phyloP scores from a whole-genome alignment of 2,329 filamentous ascomycete species.

The Calycina herbarum region DNA sequence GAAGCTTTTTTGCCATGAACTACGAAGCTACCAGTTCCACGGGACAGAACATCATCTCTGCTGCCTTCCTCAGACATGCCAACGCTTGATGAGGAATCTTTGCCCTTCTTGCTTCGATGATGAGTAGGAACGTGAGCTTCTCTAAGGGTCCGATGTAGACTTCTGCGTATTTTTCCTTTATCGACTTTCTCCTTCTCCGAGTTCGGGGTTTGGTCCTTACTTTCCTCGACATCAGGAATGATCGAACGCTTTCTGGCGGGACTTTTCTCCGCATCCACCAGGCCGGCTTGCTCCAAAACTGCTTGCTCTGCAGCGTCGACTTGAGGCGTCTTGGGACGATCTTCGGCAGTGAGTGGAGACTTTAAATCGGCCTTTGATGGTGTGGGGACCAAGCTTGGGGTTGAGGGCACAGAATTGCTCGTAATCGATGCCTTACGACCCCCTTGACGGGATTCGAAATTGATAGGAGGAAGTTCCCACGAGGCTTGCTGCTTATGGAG shows the following conservation, averaged over 20 bases:
- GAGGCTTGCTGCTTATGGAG: conserved; percentile 45
- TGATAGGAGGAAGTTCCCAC: conserved; percentile 45
- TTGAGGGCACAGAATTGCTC: conserved; percentile 39
- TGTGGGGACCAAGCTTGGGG: conserved; percentile 27
- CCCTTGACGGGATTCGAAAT: conserved; percentile 38
- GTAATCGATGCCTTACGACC: conserved; percentile 47
- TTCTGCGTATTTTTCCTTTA: conserved; percentile 66
- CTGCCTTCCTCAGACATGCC: conserved; percentile 47
- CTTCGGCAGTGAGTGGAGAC: conserved; percentile 37
- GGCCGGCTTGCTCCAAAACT: conserved; percentile 65
- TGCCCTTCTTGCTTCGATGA: conserved; percentile 74
- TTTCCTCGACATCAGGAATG: conserved; percentile 41
- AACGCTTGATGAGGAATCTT: conserved; percentile 65
- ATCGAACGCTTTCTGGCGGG: conserved; percentile 41
- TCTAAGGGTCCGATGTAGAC: conserved; percentile 84
- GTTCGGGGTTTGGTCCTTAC: conserved; percentile 27
- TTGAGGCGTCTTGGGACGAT: conserved; percentile 34
- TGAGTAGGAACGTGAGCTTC: conserved; percentile 69
- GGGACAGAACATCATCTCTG: conserved; percentile 68
- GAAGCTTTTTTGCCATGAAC: conserved; percentile 98
- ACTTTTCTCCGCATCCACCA: conserved; percentile 52
- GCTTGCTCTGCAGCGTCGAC: conserved; percentile 66
- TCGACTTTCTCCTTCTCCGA: conserved; percentile 35
- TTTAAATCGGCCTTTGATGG: conserved; percentile 40
- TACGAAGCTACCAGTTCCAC: conserved; percentile 86